Conservation (phyloP, 768 basidiomycete genomes). For the Xerocomellus intermedius region DNA sequence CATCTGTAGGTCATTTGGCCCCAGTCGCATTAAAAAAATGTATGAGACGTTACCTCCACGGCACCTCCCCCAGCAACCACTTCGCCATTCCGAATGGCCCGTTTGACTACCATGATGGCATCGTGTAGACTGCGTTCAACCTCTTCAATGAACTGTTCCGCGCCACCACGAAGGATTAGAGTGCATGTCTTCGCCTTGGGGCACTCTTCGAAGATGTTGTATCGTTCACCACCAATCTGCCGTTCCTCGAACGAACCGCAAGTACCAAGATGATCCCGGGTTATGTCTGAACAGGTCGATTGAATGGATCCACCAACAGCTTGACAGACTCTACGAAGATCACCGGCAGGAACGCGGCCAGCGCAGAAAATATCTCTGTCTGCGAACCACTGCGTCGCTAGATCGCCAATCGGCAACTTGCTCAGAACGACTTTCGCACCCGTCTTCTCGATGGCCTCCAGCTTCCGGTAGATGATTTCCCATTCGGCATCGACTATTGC, state of each 20-base stretch:
- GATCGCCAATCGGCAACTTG: conserved; percentile 96
- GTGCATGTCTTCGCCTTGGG: conserved; percentile 96
- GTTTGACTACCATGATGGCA: conserved; percentile 99
- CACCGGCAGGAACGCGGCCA: conserved; percentile 87
- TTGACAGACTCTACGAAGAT: conserved; percentile 91
- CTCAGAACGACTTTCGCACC: conserved; percentile 97
- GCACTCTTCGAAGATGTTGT: conserved; percentile 93
- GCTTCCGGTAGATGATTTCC: conserved; percentile 98
- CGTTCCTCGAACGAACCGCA: conserved; percentile 91
- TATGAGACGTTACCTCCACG: conserved; percentile 65
- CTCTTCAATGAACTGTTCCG: conserved; percentile 98
- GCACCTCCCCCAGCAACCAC: conserved; percentile 98
- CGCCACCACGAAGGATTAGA: conserved; percentile 89
- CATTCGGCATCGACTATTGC: conserved; percentile 99
- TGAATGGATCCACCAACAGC: conserved; percentile 95
- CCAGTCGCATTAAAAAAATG: neutral
- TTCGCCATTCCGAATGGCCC: conserved; percentile 92
- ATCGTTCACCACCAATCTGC: conserved; percentile 96
- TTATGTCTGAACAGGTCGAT: conserved; percentile 92
- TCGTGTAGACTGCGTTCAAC: conserved; percentile 97
- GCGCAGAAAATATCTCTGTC: conserved; percentile 99
- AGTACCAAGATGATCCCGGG: conserved; percentile 86
- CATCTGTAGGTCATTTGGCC: conserved; percentile 62
- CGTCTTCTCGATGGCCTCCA: conserved; percentile 92
- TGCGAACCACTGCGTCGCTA: conserved; percentile 99